These are phyloP conservation scores for Zygosaccharomyces rouxii DNA, from an alignment of 805 yeast species.

Conservation along the genomic window DNA sequence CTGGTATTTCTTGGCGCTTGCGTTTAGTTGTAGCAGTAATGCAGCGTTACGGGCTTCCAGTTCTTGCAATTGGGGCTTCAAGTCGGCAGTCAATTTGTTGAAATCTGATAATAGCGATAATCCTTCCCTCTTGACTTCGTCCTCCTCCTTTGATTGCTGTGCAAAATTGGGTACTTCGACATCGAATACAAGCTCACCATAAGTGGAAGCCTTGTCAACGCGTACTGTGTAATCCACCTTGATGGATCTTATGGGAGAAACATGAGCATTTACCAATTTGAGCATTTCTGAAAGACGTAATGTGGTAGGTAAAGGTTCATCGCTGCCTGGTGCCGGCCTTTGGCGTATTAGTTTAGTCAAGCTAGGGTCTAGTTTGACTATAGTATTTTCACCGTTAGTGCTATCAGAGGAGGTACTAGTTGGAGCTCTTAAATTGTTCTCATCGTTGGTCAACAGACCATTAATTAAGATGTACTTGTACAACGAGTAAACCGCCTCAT, in stretches of 20 bases:
- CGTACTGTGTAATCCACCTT: conserved; percentile 67
- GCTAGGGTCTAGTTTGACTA: conserved; percentile 48
- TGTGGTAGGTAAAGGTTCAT: conserved; percentile 11
- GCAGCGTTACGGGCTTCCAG: conserved; percentile 42
- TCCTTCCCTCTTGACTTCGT: conserved; percentile 31
- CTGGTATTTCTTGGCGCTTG: conserved; percentile 59
- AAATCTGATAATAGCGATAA: conserved; percentile 26
- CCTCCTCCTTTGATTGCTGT: conserved; percentile 30
- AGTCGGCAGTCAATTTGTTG: conserved; percentile 29
- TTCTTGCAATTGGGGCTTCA: conserved; percentile 40
- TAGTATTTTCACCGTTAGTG: conserved; percentile 46
- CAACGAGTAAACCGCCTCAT: conserved; percentile 71
- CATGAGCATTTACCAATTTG: conserved; percentile 44
- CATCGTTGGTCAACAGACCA: conserved; percentile 41
- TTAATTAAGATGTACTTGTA: conserved; percentile 78
- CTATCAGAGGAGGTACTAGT: conserved; percentile 14
- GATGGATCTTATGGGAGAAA: conserved; percentile 76
- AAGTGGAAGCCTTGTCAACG: conserved; percentile 70
- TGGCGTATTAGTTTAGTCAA: conserved; percentile 40
- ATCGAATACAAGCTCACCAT: conserved; percentile 79
- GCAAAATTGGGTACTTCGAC: conserved; percentile 51
- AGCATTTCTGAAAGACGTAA: conserved; percentile 49
- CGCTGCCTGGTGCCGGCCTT: conserved; percentile 2
- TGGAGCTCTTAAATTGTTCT: conserved; percentile 12
- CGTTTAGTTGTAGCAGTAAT: conserved; percentile 48